These are phyloP conservation scores for Thielaviopsis musarum DNA, from an alignment of 2,329 filamentous ascomycete genomes.

Conservation along the genomic window DNA sequence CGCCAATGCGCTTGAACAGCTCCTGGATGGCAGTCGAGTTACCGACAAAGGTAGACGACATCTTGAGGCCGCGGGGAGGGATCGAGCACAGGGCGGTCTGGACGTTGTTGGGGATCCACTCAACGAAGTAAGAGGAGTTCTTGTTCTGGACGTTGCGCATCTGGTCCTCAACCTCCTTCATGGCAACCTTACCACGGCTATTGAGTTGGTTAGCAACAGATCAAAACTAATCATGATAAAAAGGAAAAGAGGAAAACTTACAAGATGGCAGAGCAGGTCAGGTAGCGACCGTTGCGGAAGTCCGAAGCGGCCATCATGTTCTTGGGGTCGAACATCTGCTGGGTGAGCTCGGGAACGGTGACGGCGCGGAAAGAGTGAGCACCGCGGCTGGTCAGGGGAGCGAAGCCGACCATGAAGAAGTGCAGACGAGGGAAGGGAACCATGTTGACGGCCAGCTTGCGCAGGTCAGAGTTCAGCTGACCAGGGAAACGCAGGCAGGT, in stretches of 20 bases:
- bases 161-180: conserved; percentile 99
- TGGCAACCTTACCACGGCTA: conserved; percentile 95
- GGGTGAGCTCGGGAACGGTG: conserved; percentile 92
- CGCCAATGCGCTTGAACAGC: conserved; percentile 99
- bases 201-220: conserved; percentile 9
- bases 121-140: conserved; percentile 98
- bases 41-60: conserved; percentile 97
- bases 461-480: conserved; percentile 98
- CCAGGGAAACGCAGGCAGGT: conserved; percentile 98
- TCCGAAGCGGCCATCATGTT: conserved; percentile 99
- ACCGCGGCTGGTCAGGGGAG: conserved; percentile 75
- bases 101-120: conserved; percentile 99
- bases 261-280: conserved; percentile 99
- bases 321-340: conserved; percentile 99
- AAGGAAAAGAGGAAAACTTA: conserved; percentile 25
- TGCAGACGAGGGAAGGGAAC: conserved; percentile 99
- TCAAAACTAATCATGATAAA: background rate
- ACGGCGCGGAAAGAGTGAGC: conserved; percentile 94
- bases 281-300: conserved; percentile 99
- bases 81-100: conserved; percentile 99
- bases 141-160: conserved; percentile 99
- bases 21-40: conserved; percentile 99
- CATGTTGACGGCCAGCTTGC: conserved; percentile 99
- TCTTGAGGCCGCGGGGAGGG: conserved; percentile 91
- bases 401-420: conserved; percentile 99